A percentile compares a stretch with the other conserved stretches of the same genome.
Conservation (phyloP, 352 stramenopile species). For the Pythium monospermum region DNA sequence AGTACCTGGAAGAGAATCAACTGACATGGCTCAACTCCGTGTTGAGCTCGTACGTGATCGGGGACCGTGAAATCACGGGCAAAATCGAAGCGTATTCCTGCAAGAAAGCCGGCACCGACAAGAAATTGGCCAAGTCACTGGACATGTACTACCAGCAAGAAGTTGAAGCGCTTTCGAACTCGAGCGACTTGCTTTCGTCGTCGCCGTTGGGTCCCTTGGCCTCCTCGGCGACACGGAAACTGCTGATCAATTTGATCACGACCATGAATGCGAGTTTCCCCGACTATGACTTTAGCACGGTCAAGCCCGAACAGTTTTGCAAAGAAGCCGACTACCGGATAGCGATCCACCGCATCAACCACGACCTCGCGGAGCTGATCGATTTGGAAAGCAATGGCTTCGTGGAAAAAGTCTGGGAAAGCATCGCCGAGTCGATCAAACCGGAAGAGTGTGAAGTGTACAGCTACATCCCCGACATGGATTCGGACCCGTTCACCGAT, state of each 20-base stretch:
- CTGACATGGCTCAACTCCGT: constrained; percentile 89
- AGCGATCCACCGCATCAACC: constrained; percentile 86
- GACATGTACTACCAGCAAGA: constrained; percentile 86
- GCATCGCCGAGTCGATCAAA: constrained; percentile 77
- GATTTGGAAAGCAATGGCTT: constrained; percentile 99
- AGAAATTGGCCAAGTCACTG: constrained; percentile 87
- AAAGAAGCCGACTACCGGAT: constrained; percentile 84
- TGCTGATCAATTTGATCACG: constrained; percentile 91
- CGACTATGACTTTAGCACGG: constrained; percentile 90
- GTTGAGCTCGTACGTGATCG: constrained; percentile 78
- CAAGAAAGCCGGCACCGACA: constrained; percentile 90
- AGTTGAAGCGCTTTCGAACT: constrained; percentile 45
- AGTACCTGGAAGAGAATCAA: constrained; percentile 90
- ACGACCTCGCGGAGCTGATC: constrained; percentile 82
- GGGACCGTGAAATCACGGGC: constrained; percentile 81
- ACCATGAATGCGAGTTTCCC: constrained; percentile 94
- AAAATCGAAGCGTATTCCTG: constrained; percentile 91
- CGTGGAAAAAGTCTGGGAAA: constrained; percentile 98
- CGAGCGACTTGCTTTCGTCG: constrained; percentile 53
- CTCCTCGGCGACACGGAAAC: constrained; percentile 73
- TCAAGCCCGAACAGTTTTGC: constrained; percentile 87
- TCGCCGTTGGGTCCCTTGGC: constrained; percentile 80
- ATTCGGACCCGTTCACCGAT: constrained; percentile 90
- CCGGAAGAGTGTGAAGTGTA: constrained; percentile 90
- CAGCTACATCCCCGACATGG: constrained; percentile 92